Conservation (phyloP, 1,284 basidiomycete genomes). For the Microbotryum silenes-acaulis region DNA sequence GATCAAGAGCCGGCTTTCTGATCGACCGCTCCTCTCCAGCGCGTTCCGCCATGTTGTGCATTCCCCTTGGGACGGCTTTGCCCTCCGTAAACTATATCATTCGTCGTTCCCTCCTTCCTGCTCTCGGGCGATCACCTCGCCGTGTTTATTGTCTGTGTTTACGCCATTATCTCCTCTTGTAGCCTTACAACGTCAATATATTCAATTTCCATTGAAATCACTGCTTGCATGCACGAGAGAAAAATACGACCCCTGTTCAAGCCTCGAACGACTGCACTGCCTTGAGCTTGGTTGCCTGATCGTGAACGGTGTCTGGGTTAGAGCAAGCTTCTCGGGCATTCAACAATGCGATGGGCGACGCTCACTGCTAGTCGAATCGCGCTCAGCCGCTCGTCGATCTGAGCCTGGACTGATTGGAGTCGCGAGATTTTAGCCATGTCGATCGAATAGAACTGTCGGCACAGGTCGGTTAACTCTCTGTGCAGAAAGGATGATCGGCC, state of each 20-base stretch:
- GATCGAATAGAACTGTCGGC: background rate
- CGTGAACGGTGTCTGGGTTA: background rate
- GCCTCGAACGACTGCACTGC: conserved; percentile 4
- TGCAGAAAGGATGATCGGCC: background rate
- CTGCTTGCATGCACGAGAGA: background rate
- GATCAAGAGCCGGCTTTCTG: background rate
- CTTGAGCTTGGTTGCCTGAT: conserved; percentile 11
- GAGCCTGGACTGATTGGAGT: background rate
- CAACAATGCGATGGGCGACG: no score
- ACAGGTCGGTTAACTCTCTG: background rate
- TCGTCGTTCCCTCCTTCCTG: background rate
- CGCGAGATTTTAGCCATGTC: background rate
- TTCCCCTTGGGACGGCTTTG: background rate
- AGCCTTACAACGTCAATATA: no score
- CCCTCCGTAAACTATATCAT: background rate
- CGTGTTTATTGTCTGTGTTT: background rate
- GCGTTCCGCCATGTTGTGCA: background rate
- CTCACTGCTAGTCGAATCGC: conserved; percentile 6
- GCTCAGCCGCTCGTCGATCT: conserved; percentile 7
- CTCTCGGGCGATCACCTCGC: background rate
- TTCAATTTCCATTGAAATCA: no score
- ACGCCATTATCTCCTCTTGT: background rate
- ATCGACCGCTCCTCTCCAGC: background rate
- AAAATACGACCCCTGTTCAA: background rate
- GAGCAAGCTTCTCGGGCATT: no score